Evolutionary conservation across 257 asterid genomes (phyloP), one percentile per base, ranked within the genome.

Genomic region (Gardenia jasminoides): DNA sequence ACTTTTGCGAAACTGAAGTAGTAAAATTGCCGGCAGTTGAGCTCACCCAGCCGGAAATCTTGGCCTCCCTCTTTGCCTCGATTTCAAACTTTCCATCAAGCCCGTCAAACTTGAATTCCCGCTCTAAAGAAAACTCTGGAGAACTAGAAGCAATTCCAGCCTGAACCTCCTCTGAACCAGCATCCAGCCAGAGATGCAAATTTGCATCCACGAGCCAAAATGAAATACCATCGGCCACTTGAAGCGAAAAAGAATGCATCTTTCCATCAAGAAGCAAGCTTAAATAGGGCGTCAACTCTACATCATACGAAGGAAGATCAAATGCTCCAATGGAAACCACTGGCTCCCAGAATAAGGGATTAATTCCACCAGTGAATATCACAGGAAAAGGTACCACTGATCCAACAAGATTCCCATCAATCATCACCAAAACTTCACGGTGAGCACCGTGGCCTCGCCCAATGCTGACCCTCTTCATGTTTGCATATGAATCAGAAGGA

Each of bases 271-370:
- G 88, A 80, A 95, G 74, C 76, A 82, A 46, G 30, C 86, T 93
- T 67, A 95, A 76, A 62, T 88, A 92, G 0, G 99, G 97, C 3
- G 96, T 92, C 70, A 95, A 67, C 59, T 95, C 94, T 39, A 89
- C 52, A 78, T 93, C 97, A 75, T 95, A 92, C 0, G 97, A 83
- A 16, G 99, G 99, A 41, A 92, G 85, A 86, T 93, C 88, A 67
- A 95, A 95, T 6, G 99, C 94, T 79, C 97, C 97, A 67, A 92
- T 91, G n/a, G 94, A 82, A 52, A 92, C 97, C 6, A 95, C 80
- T 2, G 99, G 99, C 19, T 87, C 90, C 99, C 99, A 93, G 78
- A 90, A 93, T 81, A 92, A 56, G 72, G 98, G 99, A 79, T 93
- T 92, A 0, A 92, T 83, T 33, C 97, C 97, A 8, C 99, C 98